Percentiles rank a stretch among this genome's conserved stretches.
These are phyloP conservation scores for Fusarium redolens DNA, from an alignment of 2,329 filamentous ascomycete species.

Conservation along the genomic window DNA sequence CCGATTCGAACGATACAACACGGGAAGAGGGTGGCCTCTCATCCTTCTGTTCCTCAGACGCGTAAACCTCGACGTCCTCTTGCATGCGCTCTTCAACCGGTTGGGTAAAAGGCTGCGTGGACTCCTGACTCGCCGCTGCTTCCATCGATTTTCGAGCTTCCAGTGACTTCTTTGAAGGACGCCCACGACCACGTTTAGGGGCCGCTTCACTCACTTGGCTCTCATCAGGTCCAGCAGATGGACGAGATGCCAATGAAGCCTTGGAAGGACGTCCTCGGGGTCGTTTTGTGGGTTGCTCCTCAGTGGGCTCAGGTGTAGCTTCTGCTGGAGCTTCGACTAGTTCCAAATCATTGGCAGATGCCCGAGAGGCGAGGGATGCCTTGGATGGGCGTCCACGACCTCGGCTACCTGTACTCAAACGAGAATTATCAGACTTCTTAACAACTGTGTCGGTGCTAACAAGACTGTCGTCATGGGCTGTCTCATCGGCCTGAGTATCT, in stretches of 20 bases:
- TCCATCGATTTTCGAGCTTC: constrained; percentile 42
- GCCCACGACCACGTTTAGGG: constrained; percentile 46
- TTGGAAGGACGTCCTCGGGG: constrained; percentile 49
- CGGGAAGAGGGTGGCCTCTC: constrained; percentile 21
- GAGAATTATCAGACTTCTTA: constrained; percentile 47
- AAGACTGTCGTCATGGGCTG: constrained; percentile 53
- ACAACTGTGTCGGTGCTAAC: constrained; percentile 57
- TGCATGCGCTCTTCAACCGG: constrained; percentile 28
- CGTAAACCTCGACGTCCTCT: constrained; percentile 30
- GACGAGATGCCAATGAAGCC: constrained; percentile 43
- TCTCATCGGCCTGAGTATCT: constrained; percentile 35
- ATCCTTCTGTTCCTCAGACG: constrained; percentile 21
- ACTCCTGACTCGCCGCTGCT: constrained; percentile 26
- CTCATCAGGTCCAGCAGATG: constrained; percentile 37
- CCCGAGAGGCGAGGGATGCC: constrained; percentile 45
- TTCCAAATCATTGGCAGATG: constrained; percentile 43
- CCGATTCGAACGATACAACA: constrained; percentile 37
- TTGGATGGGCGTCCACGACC: constrained; percentile 47
- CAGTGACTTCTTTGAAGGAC: constrained; percentile 48
- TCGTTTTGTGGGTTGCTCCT: constrained; percentile 43
- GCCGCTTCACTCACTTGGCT: constrained; percentile 39
- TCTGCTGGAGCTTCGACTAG: constrained; percentile 33
- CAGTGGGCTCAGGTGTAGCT: constrained; percentile 8
- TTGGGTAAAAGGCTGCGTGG: constrained; percentile 25
- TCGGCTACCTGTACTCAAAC: constrained; percentile 38